These are phyloP conservation scores for Nicotiana benthamiana DNA, from an alignment of 257 asterid genomes.

Conservation along the genomic window DNA sequence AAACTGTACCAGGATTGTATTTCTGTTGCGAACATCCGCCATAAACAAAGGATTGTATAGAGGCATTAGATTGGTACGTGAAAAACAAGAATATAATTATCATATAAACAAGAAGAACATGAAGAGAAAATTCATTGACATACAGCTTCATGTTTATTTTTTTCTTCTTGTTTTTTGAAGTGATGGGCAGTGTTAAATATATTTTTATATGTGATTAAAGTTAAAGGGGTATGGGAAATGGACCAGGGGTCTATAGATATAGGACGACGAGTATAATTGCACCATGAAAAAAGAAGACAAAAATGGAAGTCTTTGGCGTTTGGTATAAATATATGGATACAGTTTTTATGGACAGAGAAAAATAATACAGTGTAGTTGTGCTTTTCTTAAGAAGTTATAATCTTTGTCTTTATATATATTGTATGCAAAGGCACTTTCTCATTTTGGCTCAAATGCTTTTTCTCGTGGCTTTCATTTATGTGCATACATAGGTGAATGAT, in stretches of 20 bases:
- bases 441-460: not conserved
- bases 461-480: not conserved
- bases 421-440: not conserved
- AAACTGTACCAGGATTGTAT: slow-evolving; percentile 39
- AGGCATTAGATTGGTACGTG: slow-evolving; percentile 14
- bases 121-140: slow-evolving; percentile 6
- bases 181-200: not conserved
- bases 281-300: not conserved
- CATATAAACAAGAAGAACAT: slow-evolving; percentile 7
- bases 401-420: not conserved
- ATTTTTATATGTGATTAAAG: not conserved
- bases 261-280: not conserved
- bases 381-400: not conserved
- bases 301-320: not conserved
- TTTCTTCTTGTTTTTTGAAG: not conserved
- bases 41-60: slow-evolving; percentile 35
- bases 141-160: slow-evolving; percentile 20
- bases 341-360: not conserved
- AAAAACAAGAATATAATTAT: slow-evolving; percentile 6
- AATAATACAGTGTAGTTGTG: not conserved
- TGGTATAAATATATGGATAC: not conserved
- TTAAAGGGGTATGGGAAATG: not conserved
- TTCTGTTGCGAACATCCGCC: slow-evolving; percentile 67
- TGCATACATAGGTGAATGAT: not conserved
- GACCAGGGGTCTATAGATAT: not conserved